Evolutionary conservation across 305 asterid genomes (phyloP).

Genomic region (Fraxinus floribunda): DNA sequence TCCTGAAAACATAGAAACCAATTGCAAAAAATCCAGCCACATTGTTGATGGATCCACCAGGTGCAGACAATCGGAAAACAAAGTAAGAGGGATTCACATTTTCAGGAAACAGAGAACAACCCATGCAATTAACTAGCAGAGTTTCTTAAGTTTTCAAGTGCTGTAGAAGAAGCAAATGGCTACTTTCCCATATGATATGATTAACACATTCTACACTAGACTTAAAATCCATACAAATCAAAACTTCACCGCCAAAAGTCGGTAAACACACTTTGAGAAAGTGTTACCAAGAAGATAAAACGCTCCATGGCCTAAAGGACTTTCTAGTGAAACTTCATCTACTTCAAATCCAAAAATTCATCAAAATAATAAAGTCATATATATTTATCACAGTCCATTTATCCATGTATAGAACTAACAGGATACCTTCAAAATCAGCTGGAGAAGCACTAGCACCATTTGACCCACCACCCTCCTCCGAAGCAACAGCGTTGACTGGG

Average conservation of each 20-base stretch:
- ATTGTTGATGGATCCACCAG: background rate
- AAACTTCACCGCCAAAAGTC: conserved; percentile 6
- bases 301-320: background rate
- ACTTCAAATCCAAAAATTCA: background rate
- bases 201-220: background rate
- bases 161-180: background rate
- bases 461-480: conserved; percentile 49
- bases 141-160: background rate
- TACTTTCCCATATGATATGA: background rate
- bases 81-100: background rate
- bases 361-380: background rate
- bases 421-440: conserved; percentile 48
- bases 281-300: background rate
- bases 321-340: conserved; percentile 3
- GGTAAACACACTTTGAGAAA: background rate
- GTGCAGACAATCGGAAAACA: conserved; percentile 2
- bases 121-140: background rate
- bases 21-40: conserved; percentile 1
- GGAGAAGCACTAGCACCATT: conserved; percentile 43
- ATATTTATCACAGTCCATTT: background rate
- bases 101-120: background rate
- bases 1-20: conserved; percentile 12
- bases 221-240: background rate
- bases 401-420: background rate
- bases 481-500: conserved; percentile 40